phyloP scores from a whole-genome alignment of 108 stramenopile genomes.

The Skeletonema menzelii region DNA sequence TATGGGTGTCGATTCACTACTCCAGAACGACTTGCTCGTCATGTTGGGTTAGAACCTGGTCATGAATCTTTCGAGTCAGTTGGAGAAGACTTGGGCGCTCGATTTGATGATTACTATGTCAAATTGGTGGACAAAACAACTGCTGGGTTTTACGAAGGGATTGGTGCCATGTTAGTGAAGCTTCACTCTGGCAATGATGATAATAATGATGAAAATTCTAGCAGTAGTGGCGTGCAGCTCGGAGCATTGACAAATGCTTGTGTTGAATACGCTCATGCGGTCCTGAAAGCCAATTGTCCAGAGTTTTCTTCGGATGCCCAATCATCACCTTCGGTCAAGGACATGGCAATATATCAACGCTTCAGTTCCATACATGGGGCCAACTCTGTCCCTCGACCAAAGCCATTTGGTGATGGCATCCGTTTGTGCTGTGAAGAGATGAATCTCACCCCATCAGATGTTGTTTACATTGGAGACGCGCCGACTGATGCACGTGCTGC shows the following conservation, averaged over 20 bases:
- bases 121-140: conserved; percentile 67
- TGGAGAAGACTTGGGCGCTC: conserved; percentile 53
- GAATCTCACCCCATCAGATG: conserved; percentile 52
- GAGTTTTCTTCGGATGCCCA: conserved; percentile 6
- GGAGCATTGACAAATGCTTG: conserved; percentile 87
- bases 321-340: conserved; percentile 1
- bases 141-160: conserved; percentile 76
- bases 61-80: conserved; percentile 55
- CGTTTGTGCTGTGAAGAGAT: conserved; percentile 65
- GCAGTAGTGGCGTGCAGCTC: conserved; percentile 31
- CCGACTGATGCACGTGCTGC: conserved; percentile 80
- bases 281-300: conserved; percentile 64
- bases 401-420: conserved; percentile 79
- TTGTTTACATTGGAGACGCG: conserved; percentile 82
- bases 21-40: conserved; percentile 79
- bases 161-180: conserved; percentile 49
- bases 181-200: conserved; percentile 22
- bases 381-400: conserved; percentile 75
- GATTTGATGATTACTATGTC: conserved; percentile 84
- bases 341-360: conserved; percentile 44
- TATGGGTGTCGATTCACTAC: conserved; percentile 70
- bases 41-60: conserved; percentile 73
- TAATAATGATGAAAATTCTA: background rate
- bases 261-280: conserved; percentile 84
- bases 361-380: conserved; percentile 81